These are phyloP conservation scores for Neoconidiobolus thromboides DNA, from an alignment of 371 early-diverging fungal genomes.

Conservation along the genomic window DNA sequence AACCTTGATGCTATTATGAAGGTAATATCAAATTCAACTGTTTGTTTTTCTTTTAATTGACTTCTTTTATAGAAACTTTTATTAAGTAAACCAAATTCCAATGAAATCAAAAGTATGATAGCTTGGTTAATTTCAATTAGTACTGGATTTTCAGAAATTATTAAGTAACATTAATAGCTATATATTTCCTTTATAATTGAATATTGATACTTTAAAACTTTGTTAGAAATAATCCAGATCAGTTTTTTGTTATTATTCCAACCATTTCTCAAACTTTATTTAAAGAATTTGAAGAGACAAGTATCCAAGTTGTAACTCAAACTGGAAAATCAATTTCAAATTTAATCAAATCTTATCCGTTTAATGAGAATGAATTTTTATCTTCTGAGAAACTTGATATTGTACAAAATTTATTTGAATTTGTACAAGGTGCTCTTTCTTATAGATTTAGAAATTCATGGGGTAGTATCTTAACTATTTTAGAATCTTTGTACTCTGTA, in stretches of 20 bases:
- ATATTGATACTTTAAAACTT: too few relatives aligned
- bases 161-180: conserved; percentile 16
- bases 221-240: conserved; percentile 6
- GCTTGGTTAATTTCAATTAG: conserved; percentile 71
- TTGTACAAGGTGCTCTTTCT: conserved; percentile 36
- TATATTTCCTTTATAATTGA: too few relatives aligned
- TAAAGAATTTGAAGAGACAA: conserved; percentile 43
- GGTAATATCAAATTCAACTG: not conserved
- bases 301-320: conserved; percentile 27
- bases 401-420: conserved; percentile 21
- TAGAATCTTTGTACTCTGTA: conserved; percentile 43
- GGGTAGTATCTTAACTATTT: conserved; percentile 53
- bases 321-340: conserved; percentile 44
- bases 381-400: conserved; percentile 13
- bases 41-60: conserved; percentile 9
- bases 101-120: conserved; percentile 58
- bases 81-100: conserved; percentile 62
- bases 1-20: conserved; percentile 5
- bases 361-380: conserved; percentile 9
- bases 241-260: conserved; percentile 17
- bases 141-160: conserved; percentile 31
- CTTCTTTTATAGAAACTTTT: conserved; percentile 33
- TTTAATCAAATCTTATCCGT: conserved; percentile 14
- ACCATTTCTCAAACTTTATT: conserved; percentile 28
- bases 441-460: conserved; percentile 66